These are phyloP conservation scores for Teratosphaeria gauchensis DNA, from an alignment of 2,329 filamentous ascomycete genomes.

Conservation along the genomic window DNA sequence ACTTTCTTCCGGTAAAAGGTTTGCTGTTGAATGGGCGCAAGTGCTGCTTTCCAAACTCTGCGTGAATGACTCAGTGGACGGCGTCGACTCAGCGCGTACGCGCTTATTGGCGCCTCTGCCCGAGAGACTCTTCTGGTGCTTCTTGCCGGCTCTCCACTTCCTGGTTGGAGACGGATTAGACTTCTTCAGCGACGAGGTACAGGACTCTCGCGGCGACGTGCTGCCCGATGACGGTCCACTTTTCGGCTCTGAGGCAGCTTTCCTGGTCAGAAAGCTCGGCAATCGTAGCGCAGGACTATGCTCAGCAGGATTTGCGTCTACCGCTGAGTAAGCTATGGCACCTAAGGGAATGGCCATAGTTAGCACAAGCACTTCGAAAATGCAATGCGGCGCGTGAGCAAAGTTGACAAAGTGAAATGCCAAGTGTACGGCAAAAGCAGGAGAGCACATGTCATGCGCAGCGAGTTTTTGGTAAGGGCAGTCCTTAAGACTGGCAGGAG, in stretches of 20 bases:
- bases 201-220: not conserved
- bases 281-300: not conserved
- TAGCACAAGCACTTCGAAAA: slow-evolving; percentile 4
- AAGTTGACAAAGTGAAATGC: too few relatives aligned
- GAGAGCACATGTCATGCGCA: not conserved
- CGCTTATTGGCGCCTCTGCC: slow-evolving; percentile 8
- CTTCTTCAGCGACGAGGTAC: slow-evolving; percentile 1
- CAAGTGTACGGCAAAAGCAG: too few relatives aligned
- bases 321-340: slow-evolving; percentile 3
- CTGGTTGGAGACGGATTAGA: slow-evolving; percentile 2
- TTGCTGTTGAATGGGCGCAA: not conserved
- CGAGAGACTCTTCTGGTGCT: slow-evolving; percentile 10
- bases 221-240: not conserved
- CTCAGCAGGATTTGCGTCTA: not conserved
- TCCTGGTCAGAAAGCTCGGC: not conserved
- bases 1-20: not conserved
- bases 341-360: slow-evolving; percentile 14
- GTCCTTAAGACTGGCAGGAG: not conserved
- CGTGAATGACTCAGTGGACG: not conserved
- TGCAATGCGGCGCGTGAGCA: too few relatives aligned
- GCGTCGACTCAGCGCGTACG: slow-evolving; percentile 2
- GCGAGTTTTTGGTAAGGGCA: not conserved
- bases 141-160: slow-evolving; percentile 9
- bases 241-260: not conserved
- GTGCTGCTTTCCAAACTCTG: not conserved